Base-by-base conservation (phyloP, 2,329 filamentous ascomycete genomes). In the Fusarium anthophilum region DNA sequence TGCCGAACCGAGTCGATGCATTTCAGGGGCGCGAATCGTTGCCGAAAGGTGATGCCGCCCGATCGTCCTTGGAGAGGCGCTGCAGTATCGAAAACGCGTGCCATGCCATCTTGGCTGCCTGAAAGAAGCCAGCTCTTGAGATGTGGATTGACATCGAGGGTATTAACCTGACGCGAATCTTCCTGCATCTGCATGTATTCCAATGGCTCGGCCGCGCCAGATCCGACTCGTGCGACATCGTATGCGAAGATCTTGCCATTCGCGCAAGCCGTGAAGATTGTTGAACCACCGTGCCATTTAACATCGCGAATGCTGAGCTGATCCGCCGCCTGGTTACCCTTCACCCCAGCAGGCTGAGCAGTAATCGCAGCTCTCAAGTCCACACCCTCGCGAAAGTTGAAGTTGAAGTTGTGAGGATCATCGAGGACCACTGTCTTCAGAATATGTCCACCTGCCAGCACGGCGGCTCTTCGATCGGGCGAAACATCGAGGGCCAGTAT, bases 161-260 rank as follows among this genome's bases (percentile, higher is more conserved):
- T 87, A 73, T 91, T 91, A 73, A 92, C 86, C 82, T 92, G 90
- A 7, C 90, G 87, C 51, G 88, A 87, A 74, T 91, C 90, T 76
- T 92, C 90, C 50, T 87, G 86, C 57, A 86, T 88, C 78, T 91
- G 87, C 39, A 91, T 86, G 39, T 87, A 87, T 44, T 89, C 89
- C 57, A 91, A 80, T 9, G 86, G 85, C 18, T 86, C 81, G 6
- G 83, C 80, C 12, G 82, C 81, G 6, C 83, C 84, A 5, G 83
- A 78, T 4, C 86, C 85, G 15, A 89, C 76, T 26, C 87, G 86
- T 45, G 84, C 84, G 24, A 92, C 79, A 79, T 92, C 89, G 76
- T 92, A 92, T 68, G 89, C 85, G 69, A 91, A 91, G 74, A 92
- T 91, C 80, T 90, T 89, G 76, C 90, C 90, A 69, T 88, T 90